phyloP scores from a whole-genome alignment of 495 filamentous ascomycete species.

The Aspergillus bertholletiae region DNA sequence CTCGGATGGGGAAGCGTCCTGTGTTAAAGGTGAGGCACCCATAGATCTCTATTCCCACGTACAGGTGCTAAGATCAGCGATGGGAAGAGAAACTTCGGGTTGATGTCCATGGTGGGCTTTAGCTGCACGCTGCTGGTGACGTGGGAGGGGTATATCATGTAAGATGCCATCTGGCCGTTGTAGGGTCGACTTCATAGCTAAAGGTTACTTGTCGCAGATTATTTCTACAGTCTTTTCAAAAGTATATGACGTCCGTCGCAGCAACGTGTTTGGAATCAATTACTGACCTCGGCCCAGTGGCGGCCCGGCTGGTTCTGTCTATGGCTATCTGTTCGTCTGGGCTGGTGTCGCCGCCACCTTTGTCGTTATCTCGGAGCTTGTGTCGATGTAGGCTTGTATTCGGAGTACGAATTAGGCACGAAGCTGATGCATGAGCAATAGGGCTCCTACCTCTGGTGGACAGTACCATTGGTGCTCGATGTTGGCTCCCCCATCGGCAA shows the following conservation, averaged over 20 bases:
- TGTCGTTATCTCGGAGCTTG: slow-evolving; percentile 36
- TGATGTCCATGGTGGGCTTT: slow-evolving; percentile 50
- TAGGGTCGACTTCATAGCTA: background rate
- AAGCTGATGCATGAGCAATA: slow-evolving; percentile 3
- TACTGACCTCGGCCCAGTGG: slow-evolving; percentile 26
- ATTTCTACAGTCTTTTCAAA: slow-evolving; percentile 34
- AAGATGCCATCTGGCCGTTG: background rate
- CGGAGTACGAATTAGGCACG: background rate
- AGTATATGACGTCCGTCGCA: slow-evolving; percentile 14
- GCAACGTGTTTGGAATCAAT: background rate
- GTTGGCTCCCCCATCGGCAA: slow-evolving; percentile 37
- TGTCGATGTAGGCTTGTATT: slow-evolving; percentile 31
- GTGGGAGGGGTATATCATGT: slow-evolving; percentile 35
- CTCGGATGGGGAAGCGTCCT: background rate
- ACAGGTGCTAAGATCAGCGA: background rate
- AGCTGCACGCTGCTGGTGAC: slow-evolving; percentile 48
- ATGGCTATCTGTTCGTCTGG: slow-evolving; percentile 51
- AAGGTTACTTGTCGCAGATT: slow-evolving; percentile 11
- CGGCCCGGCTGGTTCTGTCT: slow-evolving; percentile 50
- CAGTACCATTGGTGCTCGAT: slow-evolving; percentile 55
- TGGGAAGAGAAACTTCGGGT: slow-evolving; percentile 42
- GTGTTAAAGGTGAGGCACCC: background rate
- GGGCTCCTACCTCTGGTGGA: slow-evolving; percentile 48
- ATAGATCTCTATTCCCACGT: too few relatives aligned
- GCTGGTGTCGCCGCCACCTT: slow-evolving; percentile 27